Base-by-base conservation (phyloP, 805 yeast genomes). In the Lipomyces chichibuensis region DNA sequence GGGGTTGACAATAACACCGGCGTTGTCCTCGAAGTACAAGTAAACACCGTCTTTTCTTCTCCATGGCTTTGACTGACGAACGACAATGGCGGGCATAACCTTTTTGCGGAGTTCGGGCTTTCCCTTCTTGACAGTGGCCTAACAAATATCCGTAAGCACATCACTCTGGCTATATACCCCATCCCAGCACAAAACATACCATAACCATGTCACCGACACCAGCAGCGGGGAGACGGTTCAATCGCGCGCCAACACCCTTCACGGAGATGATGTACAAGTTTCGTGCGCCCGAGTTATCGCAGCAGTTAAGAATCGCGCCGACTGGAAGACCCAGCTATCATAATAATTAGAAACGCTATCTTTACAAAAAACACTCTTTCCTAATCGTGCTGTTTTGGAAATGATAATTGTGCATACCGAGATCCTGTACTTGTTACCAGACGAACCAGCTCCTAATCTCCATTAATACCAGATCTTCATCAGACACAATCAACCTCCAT, bases 31-130 rank as follows among this genome's bases (percentile, higher is more conserved):
- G 79, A 95, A 95, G 92, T 95, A 95, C 84, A 95, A 92, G 93
- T 83, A 95, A 79, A 92, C 90, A 90, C 99, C 99, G 82, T 95
- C 99, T 89, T 89, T 94, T 90, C 99, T 92, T 94, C 99, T 94
- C 99, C 99, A 95, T 76, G 99, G 92, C 88, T 93, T 94, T 76
- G 99, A 85, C 88, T 95, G 99, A 87, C 99, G 94, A 76, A 95
- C 90, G 81, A 95, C 98, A 79, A 95, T 92, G 79, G 99, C 99
- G 84, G 98, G 99, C 97, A 96, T 93, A 79, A 95, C 98, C 89
- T 95, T 95, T 97, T 95, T 95, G 90, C 99, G 93, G 84, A 95
- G 92, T 87, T 95, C 99, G 84, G 99, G 99, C 92, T 95, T 95
- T 91, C 99, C 99, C 87, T 96, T 95, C 92, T 95, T 95, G 83